Evolutionary conservation across 1,284 basidiomycete genomes (phyloP).

Genomic region (Exobasidium rhododendri): DNA sequence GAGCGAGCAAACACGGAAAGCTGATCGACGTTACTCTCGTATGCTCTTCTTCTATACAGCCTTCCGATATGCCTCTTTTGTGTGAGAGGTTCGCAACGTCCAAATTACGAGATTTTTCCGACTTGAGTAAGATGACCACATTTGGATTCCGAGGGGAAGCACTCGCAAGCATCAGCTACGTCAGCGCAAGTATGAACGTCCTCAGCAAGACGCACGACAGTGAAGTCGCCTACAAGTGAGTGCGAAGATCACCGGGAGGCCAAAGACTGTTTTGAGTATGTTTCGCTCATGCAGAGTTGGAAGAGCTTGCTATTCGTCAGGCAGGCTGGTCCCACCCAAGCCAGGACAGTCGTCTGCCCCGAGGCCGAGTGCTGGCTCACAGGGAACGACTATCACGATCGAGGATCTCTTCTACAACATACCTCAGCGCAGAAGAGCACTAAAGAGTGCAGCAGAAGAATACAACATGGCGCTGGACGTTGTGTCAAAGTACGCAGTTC

Average conservation of each 20-base stretch:
- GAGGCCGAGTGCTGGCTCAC: constrained; percentile 85
- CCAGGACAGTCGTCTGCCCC: constrained; percentile 58
- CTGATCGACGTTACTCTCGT: background rate
- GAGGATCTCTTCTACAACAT: constrained; percentile 96
- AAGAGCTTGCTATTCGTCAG: constrained; percentile 39
- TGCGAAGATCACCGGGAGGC: too few relatives aligned
- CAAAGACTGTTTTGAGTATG: too few relatives aligned
- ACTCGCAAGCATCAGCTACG: constrained; percentile 91
- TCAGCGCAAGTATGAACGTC: constrained; percentile 76
- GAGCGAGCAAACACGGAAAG: background rate
- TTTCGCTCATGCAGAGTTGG: too few relatives aligned
- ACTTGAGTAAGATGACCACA: constrained; percentile 78
- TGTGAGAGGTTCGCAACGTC: constrained; percentile 96
- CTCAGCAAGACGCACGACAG: constrained; percentile 66
- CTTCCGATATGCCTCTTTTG: constrained; percentile 77
- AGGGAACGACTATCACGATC: constrained; percentile 88
- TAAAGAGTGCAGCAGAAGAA: constrained; percentile 83
- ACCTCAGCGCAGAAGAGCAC: constrained; percentile 78
- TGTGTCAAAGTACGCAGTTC: constrained; percentile 79
- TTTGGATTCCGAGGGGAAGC: constrained; percentile 98
- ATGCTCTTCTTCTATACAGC: constrained; percentile 22
- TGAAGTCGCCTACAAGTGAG: constrained; percentile 42
- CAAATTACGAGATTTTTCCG: constrained; percentile 81
- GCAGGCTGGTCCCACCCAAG: constrained; percentile 32
- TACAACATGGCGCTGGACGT: constrained; percentile 89